Evolutionary conservation across 2,329 filamentous ascomycete species (phyloP).

Genomic region (Clarireedia sp.): DNA sequence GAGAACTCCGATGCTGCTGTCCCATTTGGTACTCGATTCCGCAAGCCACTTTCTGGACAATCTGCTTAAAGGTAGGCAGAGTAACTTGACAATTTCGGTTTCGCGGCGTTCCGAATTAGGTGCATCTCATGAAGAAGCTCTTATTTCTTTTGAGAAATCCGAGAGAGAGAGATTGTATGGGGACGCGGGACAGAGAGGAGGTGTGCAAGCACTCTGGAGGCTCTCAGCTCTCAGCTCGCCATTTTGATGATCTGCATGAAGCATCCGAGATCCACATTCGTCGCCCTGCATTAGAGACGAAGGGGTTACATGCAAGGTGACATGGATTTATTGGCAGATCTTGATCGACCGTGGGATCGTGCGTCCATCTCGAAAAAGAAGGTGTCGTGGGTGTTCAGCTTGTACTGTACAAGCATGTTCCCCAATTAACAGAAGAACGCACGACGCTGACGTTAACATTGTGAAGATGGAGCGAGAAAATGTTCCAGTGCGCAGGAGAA

Average conservation of each 20-base stretch:
- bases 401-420: too few species aligned
- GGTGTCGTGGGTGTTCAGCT: too few species aligned
- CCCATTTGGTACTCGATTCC: neutral
- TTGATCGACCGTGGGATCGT: too few species aligned
- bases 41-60: constrained; percentile 1
- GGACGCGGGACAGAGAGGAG: neutral
- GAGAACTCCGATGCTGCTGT: neutral
- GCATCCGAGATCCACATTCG: neutral
- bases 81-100: neutral
- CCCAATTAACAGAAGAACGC: too few species aligned
- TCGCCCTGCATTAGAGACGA: neutral
- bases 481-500: too few species aligned
- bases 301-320: too few species aligned
- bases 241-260: neutral
- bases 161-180: neutral
- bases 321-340: too few species aligned
- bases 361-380: too few species aligned
- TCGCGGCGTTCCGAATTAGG: neutral
- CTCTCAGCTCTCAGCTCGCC: neutral
- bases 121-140: neutral
- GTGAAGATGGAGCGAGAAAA: too few species aligned
- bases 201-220: too few species aligned
- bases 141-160: neutral
- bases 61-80: too few species aligned
- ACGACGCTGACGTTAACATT: too few species aligned